Percentiles rank a stretch among this genome's conserved stretches.
Evolutionary conservation across 805 yeast genomes (phyloP).

Genomic region (Metschnikowia noctiluminum): DNA sequence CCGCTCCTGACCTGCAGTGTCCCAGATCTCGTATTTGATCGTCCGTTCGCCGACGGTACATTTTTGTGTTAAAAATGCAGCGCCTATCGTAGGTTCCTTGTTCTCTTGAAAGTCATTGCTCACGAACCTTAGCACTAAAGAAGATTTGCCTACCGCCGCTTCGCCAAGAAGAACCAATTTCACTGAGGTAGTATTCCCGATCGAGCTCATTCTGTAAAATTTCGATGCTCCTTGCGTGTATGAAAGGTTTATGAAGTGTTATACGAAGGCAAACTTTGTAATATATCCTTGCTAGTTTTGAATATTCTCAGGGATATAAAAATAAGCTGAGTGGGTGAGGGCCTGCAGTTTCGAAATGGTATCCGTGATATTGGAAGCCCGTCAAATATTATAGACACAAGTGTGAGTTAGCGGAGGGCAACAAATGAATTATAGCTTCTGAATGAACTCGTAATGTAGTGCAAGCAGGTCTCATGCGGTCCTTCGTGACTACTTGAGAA

Average conservation of each 20-base stretch:
- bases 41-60: constrained; percentile 52
- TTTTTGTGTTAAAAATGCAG: constrained; percentile 74
- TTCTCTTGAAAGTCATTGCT: constrained; percentile 70
- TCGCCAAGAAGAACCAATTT: constrained; percentile 77
- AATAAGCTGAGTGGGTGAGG: too few relatives aligned
- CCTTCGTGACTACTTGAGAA: neutral
- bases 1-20: constrained; percentile 83
- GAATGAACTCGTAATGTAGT: neutral
- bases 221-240: neutral
- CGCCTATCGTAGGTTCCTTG: constrained; percentile 81
- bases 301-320: too few relatives aligned
- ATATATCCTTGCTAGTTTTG: too few relatives aligned
- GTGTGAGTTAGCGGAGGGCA: too few relatives aligned
- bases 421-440: neutral
- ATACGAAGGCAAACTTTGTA: too few relatives aligned
- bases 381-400: too few relatives aligned
- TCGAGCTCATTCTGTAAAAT: constrained; percentile 2
- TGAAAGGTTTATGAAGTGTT: too few relatives aligned
- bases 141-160: constrained; percentile 79
- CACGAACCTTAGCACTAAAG: constrained; percentile 66
- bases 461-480: neutral
- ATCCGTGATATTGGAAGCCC: too few relatives aligned
- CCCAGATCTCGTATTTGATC: constrained; percentile 80
- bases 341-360: too few relatives aligned
- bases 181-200: constrained; percentile 25